These are phyloP conservation scores for Massarina eburnea DNA, from an alignment of 2,329 filamentous ascomycete genomes.

Conservation along the genomic window DNA sequence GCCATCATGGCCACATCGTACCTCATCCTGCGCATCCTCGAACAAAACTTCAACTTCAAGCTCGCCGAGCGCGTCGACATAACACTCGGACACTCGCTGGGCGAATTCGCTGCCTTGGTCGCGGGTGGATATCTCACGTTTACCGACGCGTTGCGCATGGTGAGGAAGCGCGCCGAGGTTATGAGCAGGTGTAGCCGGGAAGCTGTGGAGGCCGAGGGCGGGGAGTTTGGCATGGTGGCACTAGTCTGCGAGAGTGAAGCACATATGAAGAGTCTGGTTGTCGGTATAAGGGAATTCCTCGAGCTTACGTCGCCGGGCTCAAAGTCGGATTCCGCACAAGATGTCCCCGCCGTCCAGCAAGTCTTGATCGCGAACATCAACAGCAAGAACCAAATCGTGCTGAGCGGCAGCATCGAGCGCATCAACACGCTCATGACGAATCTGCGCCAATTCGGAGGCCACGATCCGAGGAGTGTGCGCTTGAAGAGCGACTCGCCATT, in stretches of 20 bases:
- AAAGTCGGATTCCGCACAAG: slow-evolving; percentile 67
- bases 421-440: slow-evolving; percentile 83
- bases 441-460: slow-evolving; percentile 83
- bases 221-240: slow-evolving; percentile 92
- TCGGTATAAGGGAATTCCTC: slow-evolving; percentile 77
- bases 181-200: slow-evolving; percentile 76
- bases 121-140: slow-evolving; percentile 80
- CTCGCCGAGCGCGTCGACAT: slow-evolving; percentile 73
- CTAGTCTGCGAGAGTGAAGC: slow-evolving; percentile 78
- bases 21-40: slow-evolving; percentile 83
- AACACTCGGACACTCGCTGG: slow-evolving; percentile 85
- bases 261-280: slow-evolving; percentile 69
- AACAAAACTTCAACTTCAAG: slow-evolving; percentile 80
- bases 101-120: slow-evolving; percentile 89
- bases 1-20: slow-evolving; percentile 96
- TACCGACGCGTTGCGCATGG: slow-evolving; percentile 74
- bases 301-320: slow-evolving; percentile 66
- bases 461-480: slow-evolving; percentile 84
- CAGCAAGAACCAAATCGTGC: slow-evolving; percentile 92
- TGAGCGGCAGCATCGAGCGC: slow-evolving; percentile 81
- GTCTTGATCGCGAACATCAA: slow-evolving; percentile 94
- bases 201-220: slow-evolving; percentile 68
- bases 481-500: slow-evolving; percentile 88
- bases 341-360: slow-evolving; percentile 77
- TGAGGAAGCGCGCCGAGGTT: slow-evolving; percentile 74